A percentile compares a stretch with the other conserved stretches of the same genome.
Conservation (phyloP, 2,329 filamentous ascomycete species). For the Trichoderma sp. region DNA sequence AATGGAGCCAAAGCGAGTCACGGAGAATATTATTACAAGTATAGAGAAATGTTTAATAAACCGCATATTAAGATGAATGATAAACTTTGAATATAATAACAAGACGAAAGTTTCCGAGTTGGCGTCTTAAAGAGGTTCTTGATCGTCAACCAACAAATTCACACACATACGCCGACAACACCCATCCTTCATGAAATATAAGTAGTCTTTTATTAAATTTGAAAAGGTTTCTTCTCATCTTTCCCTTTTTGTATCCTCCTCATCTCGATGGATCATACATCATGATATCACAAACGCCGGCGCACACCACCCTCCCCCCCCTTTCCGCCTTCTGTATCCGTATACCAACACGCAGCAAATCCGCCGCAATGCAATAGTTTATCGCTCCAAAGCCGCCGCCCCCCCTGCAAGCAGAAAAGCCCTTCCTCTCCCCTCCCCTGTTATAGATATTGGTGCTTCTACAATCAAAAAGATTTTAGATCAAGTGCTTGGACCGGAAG, state of each 20-base stretch:
- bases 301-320: conserved; percentile 3
- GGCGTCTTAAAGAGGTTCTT: background rate
- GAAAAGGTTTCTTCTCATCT: background rate
- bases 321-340: background rate
- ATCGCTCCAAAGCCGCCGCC: background rate
- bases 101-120: no score
- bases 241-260: background rate
- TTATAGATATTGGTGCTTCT: background rate
- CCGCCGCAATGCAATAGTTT: background rate
- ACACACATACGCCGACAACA: background rate
- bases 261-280: conserved; percentile 14
- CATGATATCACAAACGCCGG: conserved; percentile 26
- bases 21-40: background rate
- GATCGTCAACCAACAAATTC: background rate
- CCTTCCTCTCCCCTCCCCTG: background rate
- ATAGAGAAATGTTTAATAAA: background rate
- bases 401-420: background rate
- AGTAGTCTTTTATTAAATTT: background rate
- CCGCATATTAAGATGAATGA: background rate
- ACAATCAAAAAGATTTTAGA: conserved; percentile 24
- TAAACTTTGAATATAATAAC: no score
- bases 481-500: conserved; percentile 64
- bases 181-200: background rate
- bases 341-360: background rate
- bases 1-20: background rate